A percentile compares a stretch with the other conserved stretches of the same genome.
Evolutionary conservation across 2,329 filamentous ascomycete genomes (phyloP).

Genomic region (Coniochaeta sp.): DNA sequence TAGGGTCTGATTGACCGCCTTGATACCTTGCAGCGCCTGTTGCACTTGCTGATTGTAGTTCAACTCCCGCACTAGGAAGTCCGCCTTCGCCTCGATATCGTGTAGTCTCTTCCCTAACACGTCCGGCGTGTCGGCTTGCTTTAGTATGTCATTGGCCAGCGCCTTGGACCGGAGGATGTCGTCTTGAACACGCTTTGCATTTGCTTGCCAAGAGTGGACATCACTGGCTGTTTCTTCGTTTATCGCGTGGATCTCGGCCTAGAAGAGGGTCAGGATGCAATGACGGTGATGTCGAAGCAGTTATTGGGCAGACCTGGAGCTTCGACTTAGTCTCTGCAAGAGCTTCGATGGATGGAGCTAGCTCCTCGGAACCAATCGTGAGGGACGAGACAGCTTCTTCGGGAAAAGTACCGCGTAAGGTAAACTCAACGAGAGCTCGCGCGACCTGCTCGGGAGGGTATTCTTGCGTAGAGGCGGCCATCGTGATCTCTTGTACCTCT

Average conservation of each 20-base stretch:
- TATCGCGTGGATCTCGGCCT: slow-evolving; percentile 66
- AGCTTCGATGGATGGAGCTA: slow-evolving; percentile 32
- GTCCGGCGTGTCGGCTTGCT: slow-evolving; percentile 60
- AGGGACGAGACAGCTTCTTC: slow-evolving; percentile 35
- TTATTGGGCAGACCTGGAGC: slow-evolving; percentile 30
- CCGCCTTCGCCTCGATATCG: slow-evolving; percentile 44
- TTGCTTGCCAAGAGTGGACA: slow-evolving; percentile 77
- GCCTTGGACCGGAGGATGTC: slow-evolving; percentile 77
- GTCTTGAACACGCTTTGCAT: slow-evolving; percentile 75
- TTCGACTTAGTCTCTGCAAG: slow-evolving; percentile 32
- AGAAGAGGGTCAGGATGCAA: background rate
- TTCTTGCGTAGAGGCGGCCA: slow-evolving; percentile 9
- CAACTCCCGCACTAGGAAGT: slow-evolving; percentile 50
- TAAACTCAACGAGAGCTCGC: slow-evolving; percentile 57
- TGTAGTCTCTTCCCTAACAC: slow-evolving; percentile 43
- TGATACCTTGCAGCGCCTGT: slow-evolving; percentile 41
- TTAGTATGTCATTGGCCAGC: slow-evolving; percentile 73
- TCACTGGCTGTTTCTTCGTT: slow-evolving; percentile 72
- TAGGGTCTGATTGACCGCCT: slow-evolving; percentile 52
- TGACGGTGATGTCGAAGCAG: slow-evolving; percentile 3
- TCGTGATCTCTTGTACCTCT: slow-evolving; percentile 2
- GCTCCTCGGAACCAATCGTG: slow-evolving; percentile 22
- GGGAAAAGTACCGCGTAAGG: slow-evolving; percentile 38
- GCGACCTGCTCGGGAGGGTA: slow-evolving; percentile 22
- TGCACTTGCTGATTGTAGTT: slow-evolving; percentile 52